Evolutionary conservation across 176 grass and related monocot species (phyloP), one percentile per base, ranked within the genome.

Genomic region (Olyra latifolia): DNA sequence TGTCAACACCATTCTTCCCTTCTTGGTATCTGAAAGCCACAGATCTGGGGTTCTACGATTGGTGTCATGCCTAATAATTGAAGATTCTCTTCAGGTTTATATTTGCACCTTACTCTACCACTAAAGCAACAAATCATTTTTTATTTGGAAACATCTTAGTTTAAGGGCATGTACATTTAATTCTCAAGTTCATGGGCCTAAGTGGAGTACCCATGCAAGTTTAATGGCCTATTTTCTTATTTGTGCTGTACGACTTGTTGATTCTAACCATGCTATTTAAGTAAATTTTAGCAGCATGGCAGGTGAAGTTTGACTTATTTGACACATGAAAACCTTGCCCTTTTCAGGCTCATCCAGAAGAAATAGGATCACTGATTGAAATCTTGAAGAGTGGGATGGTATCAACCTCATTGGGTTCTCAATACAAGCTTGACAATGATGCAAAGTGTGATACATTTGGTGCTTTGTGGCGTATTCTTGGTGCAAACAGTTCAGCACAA

Each of bases 321-420:
- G 38, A 84, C 72, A 27, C 38, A 77, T 77, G 65, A 69, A 69
- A 53, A 60, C 69, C 40, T 59, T 60, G 62, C 45, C 71, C 44
- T 87, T 90, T 78, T 82, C 72, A 99, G 97, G 93, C 90, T 82
- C 97, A 99, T 90, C 89, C 93, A 73, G 97, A 99, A 83, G 97
- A 99, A 84, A 74, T 99, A 79, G 97, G 97, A 29, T 88, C 79
- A 62, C 82, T 99, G 43, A 80, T 99, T 76, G 97, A 99, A 79
- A 96, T 93, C 75, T 89, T 99, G 45, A 99, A 99, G 59, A 93
- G 97, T 57, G 97, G 91, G 57, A 99, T 99, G 93, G 91, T 96
- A 73, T 88, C 97, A 66, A 96, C 90, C 24, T 39, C 88, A 75
- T 90, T 83, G 43, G 97, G 97, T 41, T 93, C 90, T 80, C 97